Percentiles rank a stretch among this genome's conserved stretches.
phyloP scores from a whole-genome alignment of 305 asterid species.

The Fraxinus floribunda region DNA sequence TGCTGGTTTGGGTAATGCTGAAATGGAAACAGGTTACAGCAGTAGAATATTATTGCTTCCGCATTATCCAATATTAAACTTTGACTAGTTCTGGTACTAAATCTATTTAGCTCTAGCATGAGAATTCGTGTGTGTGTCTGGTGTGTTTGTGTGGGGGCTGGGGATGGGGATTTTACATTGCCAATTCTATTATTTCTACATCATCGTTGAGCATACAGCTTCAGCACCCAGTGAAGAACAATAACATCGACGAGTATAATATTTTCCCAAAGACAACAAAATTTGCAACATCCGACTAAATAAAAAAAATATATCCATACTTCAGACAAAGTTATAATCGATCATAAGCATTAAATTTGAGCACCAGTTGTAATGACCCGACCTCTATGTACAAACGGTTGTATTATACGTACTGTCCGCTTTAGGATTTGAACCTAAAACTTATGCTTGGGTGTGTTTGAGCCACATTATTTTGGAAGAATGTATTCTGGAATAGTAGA shows the following conservation, averaged over 20 bases:
- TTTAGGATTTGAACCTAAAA: too few species aligned
- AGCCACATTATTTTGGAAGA: too few species aligned
- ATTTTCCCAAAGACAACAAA: neutral
- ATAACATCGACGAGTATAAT: neutral
- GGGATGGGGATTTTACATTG: too few species aligned
- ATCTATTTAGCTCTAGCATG: neutral
- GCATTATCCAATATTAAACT: neutral
- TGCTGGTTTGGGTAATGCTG: neutral
- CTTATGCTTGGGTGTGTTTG: too few species aligned
- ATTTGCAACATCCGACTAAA: neutral
- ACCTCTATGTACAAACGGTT: too few species aligned
- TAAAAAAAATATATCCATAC: neutral
- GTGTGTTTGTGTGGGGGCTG: neutral
- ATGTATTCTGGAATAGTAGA: too few species aligned
- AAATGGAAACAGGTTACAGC: neutral
- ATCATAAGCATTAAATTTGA: constrained; percentile 6
- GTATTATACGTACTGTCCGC: too few species aligned
- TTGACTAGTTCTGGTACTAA: neutral
- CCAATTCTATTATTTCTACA: neutral
- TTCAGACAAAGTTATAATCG: neutral
- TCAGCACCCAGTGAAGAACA: neutral
- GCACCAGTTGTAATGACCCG: neutral
- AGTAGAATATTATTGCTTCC: neutral
- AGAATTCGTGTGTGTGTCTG: neutral
- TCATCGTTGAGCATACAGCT: neutral